Evolutionary conservation across 164 flowering plant genomes (phyloP).

Genomic region (Nymphaea thermarum): DNA sequence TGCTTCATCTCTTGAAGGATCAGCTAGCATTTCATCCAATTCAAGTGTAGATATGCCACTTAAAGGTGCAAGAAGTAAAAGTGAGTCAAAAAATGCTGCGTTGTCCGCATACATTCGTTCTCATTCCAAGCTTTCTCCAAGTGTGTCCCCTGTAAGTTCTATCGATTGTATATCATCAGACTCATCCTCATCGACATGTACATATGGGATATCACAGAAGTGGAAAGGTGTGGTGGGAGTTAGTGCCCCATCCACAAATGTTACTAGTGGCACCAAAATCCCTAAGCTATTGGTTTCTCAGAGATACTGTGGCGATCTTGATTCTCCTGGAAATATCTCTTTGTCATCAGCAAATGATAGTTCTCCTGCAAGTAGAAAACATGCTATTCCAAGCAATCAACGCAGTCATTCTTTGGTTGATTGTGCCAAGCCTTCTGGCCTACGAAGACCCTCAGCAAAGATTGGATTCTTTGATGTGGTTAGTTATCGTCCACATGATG

Average conservation of each 20-base stretch:
- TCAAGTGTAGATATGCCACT: constrained; percentile 11
- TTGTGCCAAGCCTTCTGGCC: constrained; percentile 56
- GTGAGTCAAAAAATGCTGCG: constrained; percentile 7
- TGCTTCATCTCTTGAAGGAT: constrained; percentile 35
- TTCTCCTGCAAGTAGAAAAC: constrained; percentile 2
- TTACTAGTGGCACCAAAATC: constrained; percentile 11
- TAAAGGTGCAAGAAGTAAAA: neutral
- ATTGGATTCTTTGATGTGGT: constrained; percentile 95
- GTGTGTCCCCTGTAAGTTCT: constrained; percentile 62
- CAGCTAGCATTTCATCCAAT: constrained; percentile 35
- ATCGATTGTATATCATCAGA: constrained; percentile 73
- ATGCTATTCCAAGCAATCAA: neutral
- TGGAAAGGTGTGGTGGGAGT: constrained; percentile 21
- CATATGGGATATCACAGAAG: constrained; percentile 21
- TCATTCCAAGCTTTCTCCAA: constrained; percentile 30
- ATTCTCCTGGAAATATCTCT: constrained; percentile 10
- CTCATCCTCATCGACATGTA: constrained; percentile 50
- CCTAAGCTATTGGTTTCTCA: constrained; percentile 11
- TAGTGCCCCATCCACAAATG: constrained; percentile 9
- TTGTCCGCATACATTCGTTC: constrained; percentile 16
- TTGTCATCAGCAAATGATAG: constrained; percentile 16
- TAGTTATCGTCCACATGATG: constrained; percentile 12
- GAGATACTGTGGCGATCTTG: constrained; percentile 13
- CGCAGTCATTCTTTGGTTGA: neutral
- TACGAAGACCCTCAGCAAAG: constrained; percentile 86